Percentiles rank a stretch among this genome's conserved stretches.
Conservation (phyloP, 75 land plant genomes). For the Picea glauca region DNA sequence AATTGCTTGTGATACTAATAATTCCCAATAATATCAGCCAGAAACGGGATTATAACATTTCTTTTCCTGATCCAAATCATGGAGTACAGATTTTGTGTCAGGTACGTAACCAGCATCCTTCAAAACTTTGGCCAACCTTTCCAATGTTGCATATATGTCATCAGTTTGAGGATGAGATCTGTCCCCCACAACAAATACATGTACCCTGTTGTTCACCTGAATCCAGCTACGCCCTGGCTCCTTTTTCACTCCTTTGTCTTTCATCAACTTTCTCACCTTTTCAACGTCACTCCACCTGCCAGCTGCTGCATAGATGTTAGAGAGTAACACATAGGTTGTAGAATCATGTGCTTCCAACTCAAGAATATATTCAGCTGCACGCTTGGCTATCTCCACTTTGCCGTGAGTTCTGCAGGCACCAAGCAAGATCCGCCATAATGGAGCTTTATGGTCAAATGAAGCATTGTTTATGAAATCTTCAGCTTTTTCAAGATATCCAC, state of each 20-base stretch:
- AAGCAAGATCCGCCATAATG: constrained; percentile 11
- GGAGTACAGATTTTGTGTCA: constrained; percentile 14
- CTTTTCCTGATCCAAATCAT: constrained; percentile 6
- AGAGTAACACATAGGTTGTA: constrained; percentile 14
- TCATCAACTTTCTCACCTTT: constrained; percentile 16
- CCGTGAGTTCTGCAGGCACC: constrained; percentile 12
- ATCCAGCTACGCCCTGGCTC: constrained; percentile 16
- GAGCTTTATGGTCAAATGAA: constrained; percentile 9
- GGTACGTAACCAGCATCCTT: constrained; percentile 14
- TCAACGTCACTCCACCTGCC: constrained; percentile 13
- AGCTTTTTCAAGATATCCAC: constrained; percentile 16
- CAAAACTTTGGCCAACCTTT: constrained; percentile 15
- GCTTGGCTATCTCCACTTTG: constrained; percentile 13
- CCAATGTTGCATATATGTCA: constrained; percentile 9
- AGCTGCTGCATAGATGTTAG: constrained; percentile 18
- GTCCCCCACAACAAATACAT: constrained; percentile 12
- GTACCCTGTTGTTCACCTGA: constrained; percentile 3
- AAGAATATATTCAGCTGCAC: neutral
- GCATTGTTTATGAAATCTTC: constrained; percentile 7
- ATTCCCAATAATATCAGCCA: too few species aligned
- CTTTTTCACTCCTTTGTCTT: constrained; percentile 9
- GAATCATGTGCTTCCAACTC: constrained; percentile 11
- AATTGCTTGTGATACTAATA: too few species aligned
- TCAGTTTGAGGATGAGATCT: constrained; percentile 17
- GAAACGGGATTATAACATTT: too few species aligned